phyloP scores from a whole-genome alignment of 2,329 filamentous ascomycete genomes.

The Fusarium torulosum region DNA sequence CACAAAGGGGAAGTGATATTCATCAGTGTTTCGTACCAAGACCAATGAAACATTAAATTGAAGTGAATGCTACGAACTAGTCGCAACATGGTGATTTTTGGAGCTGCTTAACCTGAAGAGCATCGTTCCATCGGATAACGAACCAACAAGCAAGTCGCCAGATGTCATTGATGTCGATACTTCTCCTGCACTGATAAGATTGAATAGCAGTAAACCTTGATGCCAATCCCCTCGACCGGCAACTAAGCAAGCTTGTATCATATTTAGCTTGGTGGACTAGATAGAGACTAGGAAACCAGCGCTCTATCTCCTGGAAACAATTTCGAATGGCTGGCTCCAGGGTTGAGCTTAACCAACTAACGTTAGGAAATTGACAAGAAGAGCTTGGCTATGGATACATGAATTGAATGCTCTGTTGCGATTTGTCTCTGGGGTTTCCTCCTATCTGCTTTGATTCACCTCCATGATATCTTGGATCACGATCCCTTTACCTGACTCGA shows the following conservation, averaged over 20 bases:
- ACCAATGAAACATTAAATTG: conserved; percentile 11
- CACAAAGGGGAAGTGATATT: conserved; percentile 20
- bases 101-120: conserved; percentile 11
- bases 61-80: conserved; percentile 22
- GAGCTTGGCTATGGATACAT: conserved; percentile 4
- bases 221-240: not conserved
- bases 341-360: conserved; percentile 13
- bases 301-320: conserved; percentile 13
- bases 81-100: conserved; percentile 30
- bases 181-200: not conserved
- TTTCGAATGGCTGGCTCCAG: conserved; percentile 10
- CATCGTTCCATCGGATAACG: conserved; percentile 3
- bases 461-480: conserved; percentile 15
- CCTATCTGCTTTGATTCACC: not conserved
- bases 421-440: not conserved
- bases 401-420: not conserved
- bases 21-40: not conserved
- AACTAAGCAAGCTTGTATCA: too few relatives aligned
- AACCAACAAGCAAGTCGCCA: conserved; percentile 21
- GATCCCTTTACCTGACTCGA: conserved; percentile 34
- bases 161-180: conserved; percentile 28
- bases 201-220: not conserved
- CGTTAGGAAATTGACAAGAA: not conserved
- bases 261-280: too few relatives aligned
- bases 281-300: not conserved